Evolutionary conservation across 225 moss, liverwort and hornwort species (phyloP).

Genomic region (Anthoceros angustus): DNA sequence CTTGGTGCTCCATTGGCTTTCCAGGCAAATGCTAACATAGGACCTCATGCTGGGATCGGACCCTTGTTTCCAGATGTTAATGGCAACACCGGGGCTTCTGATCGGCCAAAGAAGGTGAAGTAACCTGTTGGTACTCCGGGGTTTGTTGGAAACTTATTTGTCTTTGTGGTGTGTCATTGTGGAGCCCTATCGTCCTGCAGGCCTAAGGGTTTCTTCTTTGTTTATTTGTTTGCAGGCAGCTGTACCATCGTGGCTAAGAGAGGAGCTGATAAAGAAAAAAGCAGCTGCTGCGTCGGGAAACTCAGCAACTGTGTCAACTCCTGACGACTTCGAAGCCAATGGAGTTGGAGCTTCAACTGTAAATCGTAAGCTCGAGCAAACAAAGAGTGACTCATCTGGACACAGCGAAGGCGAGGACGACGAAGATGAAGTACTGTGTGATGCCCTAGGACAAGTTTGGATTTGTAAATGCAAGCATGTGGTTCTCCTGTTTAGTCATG

Average conservation of each 20-base stretch:
- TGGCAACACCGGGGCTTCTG: constrained; percentile 52
- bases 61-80: constrained; percentile 73
- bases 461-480: background rate
- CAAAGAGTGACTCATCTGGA: constrained; percentile 79
- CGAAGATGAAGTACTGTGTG: constrained; percentile 56
- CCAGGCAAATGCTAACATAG: constrained; percentile 43
- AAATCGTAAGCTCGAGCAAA: constrained; percentile 45
- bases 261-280: constrained; percentile 92
- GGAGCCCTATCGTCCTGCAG: background rate
- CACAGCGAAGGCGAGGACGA: constrained; percentile 79
- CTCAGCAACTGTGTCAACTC: constrained; percentile 21
- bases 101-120: constrained; percentile 87
- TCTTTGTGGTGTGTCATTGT: background rate
- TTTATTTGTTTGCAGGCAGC: constrained; percentile 41
- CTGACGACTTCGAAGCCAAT: constrained; percentile 53
- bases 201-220: constrained; percentile 6
- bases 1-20: constrained; percentile 68
- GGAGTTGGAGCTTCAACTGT: constrained; percentile 33
- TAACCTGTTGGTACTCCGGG: constrained; percentile 4
- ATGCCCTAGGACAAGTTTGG: background rate
- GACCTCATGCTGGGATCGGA: constrained; percentile 61
- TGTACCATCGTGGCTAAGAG: constrained; percentile 91
- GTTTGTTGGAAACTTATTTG: background rate
- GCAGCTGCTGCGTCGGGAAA: constrained; percentile 38
- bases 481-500: background rate